Evolutionary conservation across 306 rosid species (phyloP).

Genomic region (Cicer yamashitae): DNA sequence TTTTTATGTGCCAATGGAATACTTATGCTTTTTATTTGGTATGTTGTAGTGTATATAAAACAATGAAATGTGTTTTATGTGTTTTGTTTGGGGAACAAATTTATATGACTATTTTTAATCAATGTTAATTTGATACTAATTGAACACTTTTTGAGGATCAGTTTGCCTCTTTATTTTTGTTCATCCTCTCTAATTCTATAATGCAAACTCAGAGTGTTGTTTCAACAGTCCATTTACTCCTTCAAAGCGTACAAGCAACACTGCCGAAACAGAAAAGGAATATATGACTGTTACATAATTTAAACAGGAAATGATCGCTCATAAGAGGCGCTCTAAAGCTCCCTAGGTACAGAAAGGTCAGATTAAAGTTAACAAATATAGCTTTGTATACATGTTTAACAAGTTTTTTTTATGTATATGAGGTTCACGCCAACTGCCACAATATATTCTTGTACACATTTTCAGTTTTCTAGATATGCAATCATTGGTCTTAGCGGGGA

Average conservation of each 20-base stretch:
- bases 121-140: conserved; percentile 3
- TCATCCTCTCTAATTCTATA: conserved; percentile 52
- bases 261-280: conserved; percentile 78
- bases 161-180: conserved; percentile 11
- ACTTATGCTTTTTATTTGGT: not conserved
- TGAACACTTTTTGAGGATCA: not conserved
- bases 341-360: conserved; percentile 65
- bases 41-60: not conserved
- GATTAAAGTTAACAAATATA: conserved; percentile 24
- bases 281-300: conserved; percentile 65
- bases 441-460: conserved; percentile 69
- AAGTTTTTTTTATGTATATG: conserved; percentile 24
- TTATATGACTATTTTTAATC: not conserved
- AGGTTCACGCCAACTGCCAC: conserved; percentile 66
- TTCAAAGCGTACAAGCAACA: conserved; percentile 69
- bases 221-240: conserved; percentile 67
- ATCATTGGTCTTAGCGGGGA: conserved; percentile 64
- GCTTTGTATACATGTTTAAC: conserved; percentile 27
- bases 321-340: conserved; percentile 68
- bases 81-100: not conserved
- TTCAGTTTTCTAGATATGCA: conserved; percentile 74
- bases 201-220: conserved; percentile 69
- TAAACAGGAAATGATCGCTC: conserved; percentile 79
- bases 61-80: not conserved
- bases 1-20: not conserved